Conservation (phyloP, 208 protist species). For the Leishmania guyanensis region DNA sequence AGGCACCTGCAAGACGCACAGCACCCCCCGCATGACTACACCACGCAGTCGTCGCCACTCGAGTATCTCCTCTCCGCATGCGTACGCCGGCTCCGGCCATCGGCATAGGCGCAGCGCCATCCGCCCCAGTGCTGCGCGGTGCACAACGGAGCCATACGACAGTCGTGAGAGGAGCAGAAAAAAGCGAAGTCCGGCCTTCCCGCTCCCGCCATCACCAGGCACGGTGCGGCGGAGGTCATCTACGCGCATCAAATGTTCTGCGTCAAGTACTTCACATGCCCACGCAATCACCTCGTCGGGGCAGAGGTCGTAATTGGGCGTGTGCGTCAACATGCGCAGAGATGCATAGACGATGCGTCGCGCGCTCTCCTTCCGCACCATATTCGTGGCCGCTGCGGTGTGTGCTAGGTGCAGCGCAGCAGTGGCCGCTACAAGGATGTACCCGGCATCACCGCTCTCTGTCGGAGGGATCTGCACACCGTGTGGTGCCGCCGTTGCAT, state of each 20-base stretch:
- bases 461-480: conserved; percentile 48
- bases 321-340: conserved; percentile 37
- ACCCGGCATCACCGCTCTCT: conserved; percentile 41
- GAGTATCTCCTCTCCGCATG: neutral
- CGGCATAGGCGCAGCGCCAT: conserved; percentile 23
- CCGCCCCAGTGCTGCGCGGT: conserved; percentile 14
- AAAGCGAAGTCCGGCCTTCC: neutral
- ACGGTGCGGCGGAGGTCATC: neutral
- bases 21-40: conserved; percentile 34
- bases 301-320: conserved; percentile 63
- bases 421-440: conserved; percentile 29
- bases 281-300: conserved; percentile 30
- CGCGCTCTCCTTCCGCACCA: neutral
- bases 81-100: conserved; percentile 12
- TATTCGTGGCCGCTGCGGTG: neutral
- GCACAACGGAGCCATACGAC: conserved; percentile 25
- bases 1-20: conserved; percentile 21
- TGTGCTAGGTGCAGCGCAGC: conserved; percentile 13
- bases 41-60: conserved; percentile 76
- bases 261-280: conserved; percentile 30
- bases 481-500: conserved; percentile 38
- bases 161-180: conserved; percentile 49
- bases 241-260: neutral
- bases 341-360: conserved; percentile 23
- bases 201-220: neutral